Percentiles rank a stretch among this genome's conserved stretches.
Conservation (phyloP, 176 grass and related monocot genomes). For the Aegilops speltoides region DNA sequence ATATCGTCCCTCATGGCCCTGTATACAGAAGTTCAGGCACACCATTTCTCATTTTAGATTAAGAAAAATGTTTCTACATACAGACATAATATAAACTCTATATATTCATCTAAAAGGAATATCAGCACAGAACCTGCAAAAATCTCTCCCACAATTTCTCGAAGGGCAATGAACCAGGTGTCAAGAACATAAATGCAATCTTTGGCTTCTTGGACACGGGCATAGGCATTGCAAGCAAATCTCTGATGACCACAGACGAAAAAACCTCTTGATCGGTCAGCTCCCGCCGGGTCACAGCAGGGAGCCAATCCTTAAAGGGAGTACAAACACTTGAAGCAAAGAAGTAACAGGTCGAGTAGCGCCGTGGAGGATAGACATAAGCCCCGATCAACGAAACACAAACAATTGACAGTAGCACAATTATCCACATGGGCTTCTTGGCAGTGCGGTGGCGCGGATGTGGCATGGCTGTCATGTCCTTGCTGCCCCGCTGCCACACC, state of each 20-base stretch:
- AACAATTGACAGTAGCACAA: conserved; percentile 71
- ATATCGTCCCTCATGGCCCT: conserved; percentile 81
- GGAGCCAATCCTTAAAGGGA: conserved; percentile 90
- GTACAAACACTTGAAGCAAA: conserved; percentile 83
- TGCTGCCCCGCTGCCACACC: conserved; percentile 56
- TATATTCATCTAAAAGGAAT: not conserved
- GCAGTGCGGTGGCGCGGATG: conserved; percentile 53
- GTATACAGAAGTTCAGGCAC: conserved; percentile 36
- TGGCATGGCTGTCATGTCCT: conserved; percentile 65
- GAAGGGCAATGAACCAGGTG: conserved; percentile 87
- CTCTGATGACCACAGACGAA: conserved; percentile 58
- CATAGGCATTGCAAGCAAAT: conserved; percentile 68
- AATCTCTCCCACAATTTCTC: conserved; percentile 95
- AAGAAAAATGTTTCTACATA: not conserved
- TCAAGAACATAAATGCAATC: conserved; percentile 98
- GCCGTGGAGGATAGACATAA: conserved; percentile 81
- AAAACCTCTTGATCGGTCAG: conserved; percentile 72
- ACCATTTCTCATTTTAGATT: conserved; percentile 17
- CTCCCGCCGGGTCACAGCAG: conserved; percentile 48
- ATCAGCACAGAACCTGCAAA: conserved; percentile 56
- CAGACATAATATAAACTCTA: conserved; percentile 1
- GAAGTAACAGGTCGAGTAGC: conserved; percentile 87
- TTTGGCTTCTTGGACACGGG: conserved; percentile 65
- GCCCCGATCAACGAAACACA: conserved; percentile 71
- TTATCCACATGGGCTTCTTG: conserved; percentile 86